A percentile compares a stretch with the other conserved stretches of the same genome.
These are phyloP conservation scores for Aaosphaeria arxii DNA, from an alignment of 2,329 filamentous ascomycete species.

Conservation along the genomic window DNA sequence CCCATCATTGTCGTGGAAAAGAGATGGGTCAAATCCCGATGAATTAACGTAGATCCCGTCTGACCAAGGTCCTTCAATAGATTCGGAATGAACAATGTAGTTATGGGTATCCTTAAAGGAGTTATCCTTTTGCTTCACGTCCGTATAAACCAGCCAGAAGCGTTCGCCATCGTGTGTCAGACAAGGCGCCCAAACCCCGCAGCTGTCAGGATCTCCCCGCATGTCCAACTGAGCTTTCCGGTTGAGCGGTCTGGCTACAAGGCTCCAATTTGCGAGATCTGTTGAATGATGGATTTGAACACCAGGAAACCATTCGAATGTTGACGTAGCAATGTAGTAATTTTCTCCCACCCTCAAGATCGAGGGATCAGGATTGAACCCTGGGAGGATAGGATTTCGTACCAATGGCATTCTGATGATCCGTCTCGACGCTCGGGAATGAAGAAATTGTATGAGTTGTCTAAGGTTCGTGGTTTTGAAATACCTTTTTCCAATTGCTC, in stretches of 20 bases:
- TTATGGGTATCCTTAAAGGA: slow-evolving; percentile 64
- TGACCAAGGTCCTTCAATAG: slow-evolving; percentile 60
- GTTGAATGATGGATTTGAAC: slow-evolving; percentile 59
- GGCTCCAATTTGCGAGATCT: slow-evolving; percentile 52
- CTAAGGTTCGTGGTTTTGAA: too few species aligned
- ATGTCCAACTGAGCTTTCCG: slow-evolving; percentile 52
- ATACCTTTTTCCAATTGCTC: too few species aligned
- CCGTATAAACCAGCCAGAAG: slow-evolving; percentile 65
- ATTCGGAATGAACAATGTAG: slow-evolving; percentile 54
- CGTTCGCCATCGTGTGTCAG: slow-evolving; percentile 58
- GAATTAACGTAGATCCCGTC: slow-evolving; percentile 60
- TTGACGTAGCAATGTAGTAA: slow-evolving; percentile 61
- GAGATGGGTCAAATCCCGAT: slow-evolving; percentile 59
- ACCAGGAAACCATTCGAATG: slow-evolving; percentile 62
- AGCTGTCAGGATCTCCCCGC: slow-evolving; percentile 51
- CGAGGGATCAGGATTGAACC: slow-evolving; percentile 63
- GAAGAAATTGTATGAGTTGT: too few species aligned
- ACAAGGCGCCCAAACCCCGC: slow-evolving; percentile 63
- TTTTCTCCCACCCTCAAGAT: slow-evolving; percentile 49
- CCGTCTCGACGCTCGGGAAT: too few species aligned
- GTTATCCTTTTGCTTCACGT: slow-evolving; percentile 66
- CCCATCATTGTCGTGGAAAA: slow-evolving; percentile 36
- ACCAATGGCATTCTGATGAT: slow-evolving; percentile 25
- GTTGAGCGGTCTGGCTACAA: slow-evolving; percentile 53
- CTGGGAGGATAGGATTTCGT: slow-evolving; percentile 54